Evolutionary conservation across 331 rosid genomes (phyloP).

Genomic region (Malus hybrid): DNA sequence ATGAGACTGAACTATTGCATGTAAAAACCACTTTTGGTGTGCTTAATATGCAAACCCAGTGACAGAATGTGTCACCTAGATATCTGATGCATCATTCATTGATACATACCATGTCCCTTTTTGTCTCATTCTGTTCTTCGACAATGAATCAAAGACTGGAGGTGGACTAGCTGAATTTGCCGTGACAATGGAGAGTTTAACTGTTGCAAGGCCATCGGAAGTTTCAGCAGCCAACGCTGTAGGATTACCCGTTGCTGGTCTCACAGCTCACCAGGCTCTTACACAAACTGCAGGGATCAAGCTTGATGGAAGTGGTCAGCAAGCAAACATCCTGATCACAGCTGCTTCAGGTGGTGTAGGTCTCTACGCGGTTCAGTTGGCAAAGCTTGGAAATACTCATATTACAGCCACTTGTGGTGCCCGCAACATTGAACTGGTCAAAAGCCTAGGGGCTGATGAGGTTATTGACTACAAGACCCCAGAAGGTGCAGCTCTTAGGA

Average conservation of each 20-base stretch:
- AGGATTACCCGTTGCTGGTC: conserved; percentile 36
- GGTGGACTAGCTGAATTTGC: conserved; percentile 65
- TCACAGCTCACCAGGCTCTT: conserved; percentile 44
- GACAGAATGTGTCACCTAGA: neutral
- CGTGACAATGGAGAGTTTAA: conserved; percentile 39
- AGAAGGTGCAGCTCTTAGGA: conserved; percentile 56
- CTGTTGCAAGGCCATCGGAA: conserved; percentile 42
- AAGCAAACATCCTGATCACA: conserved; percentile 32
- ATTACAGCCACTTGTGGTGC: conserved; percentile 79
- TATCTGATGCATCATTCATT: neutral
- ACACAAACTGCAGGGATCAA: conserved; percentile 17
- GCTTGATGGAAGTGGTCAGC: conserved; percentile 24
- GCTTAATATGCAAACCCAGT: neutral
- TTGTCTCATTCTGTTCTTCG: neutral
- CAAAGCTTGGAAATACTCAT: conserved; percentile 65
- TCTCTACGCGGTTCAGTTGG: conserved; percentile 60
- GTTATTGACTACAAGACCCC: conserved; percentile 75
- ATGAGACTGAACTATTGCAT: neutral
- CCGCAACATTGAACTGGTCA: conserved; percentile 51
- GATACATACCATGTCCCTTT: neutral
- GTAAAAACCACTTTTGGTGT: neutral
- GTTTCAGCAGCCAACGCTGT: conserved; percentile 54
- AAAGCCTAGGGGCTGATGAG: conserved; percentile 76
- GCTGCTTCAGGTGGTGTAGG: conserved; percentile 69
- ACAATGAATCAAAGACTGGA: conserved; percentile 29